A percentile compares a stretch with the other conserved stretches of the same genome.
Conservation (phyloP, 805 yeast genomes). For the Metschnikowia chrysomelidarum region DNA sequence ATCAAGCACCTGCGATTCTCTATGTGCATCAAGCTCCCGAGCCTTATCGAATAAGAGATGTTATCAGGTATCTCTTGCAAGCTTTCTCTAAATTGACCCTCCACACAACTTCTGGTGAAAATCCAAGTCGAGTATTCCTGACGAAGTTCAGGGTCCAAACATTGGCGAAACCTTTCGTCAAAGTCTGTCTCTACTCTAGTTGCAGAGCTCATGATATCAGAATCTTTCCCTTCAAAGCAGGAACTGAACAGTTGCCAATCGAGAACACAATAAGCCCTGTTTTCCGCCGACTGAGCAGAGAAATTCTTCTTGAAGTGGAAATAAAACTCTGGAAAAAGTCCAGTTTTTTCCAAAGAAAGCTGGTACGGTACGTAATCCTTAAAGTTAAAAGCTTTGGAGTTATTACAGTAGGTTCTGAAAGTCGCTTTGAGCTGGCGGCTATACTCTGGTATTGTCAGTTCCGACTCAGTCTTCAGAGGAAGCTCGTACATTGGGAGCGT, state of each 20-base stretch:
- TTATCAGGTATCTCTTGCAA: neutral
- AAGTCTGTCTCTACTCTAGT: neutral
- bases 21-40: neutral
- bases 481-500: too few species aligned
- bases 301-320: constrained; percentile 2
- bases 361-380: constrained; percentile 3
- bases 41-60: neutral
- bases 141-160: constrained; percentile 1
- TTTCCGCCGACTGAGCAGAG: constrained; percentile 2
- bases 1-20: neutral
- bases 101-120: neutral
- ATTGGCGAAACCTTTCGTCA: neutral
- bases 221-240: neutral
- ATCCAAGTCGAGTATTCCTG: neutral
- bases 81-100: neutral
- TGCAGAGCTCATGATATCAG: neutral
- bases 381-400: neutral
- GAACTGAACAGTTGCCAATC: neutral
- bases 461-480: too few species aligned
- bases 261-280: constrained; percentile 1
- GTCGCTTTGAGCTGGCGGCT: constrained; percentile 3
- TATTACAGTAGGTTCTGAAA: neutral
- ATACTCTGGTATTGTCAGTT: too few species aligned
- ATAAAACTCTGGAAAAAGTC: constrained; percentile 4
- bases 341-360: neutral